A percentile compares a stretch with the other conserved stretches of the same genome.
These are phyloP conservation scores for Podila epigama DNA, from an alignment of 192 early-diverging fungal genomes.

Conservation along the genomic window DNA sequence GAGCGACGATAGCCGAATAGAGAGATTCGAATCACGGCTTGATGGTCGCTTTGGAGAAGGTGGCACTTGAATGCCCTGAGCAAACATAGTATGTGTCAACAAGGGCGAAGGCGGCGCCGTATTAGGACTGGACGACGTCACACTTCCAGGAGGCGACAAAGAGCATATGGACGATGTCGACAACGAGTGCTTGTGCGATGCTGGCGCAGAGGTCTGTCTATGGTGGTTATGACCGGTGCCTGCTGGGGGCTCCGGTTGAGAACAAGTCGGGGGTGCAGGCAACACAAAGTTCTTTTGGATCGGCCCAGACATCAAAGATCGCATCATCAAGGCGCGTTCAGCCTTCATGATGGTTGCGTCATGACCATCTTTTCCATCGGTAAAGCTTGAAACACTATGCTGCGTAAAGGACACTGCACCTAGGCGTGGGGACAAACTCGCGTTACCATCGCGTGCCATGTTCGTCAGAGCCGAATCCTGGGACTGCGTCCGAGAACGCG, in stretches of 20 bases:
- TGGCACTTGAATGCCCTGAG: neutral
- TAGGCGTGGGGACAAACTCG: conserved; percentile 19
- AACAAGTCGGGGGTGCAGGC: conserved; percentile 12
- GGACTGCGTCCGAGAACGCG: conserved; percentile 22
- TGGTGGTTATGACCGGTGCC: conserved; percentile 2
- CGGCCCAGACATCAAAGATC: neutral
- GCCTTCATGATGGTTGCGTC: neutral
- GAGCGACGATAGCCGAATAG: conserved; percentile 9
- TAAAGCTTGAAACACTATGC: too few relatives aligned
- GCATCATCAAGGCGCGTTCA: neutral
- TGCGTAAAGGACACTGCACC: neutral
- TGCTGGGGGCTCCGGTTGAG: conserved; percentile 15
- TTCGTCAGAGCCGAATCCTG: conserved; percentile 17
- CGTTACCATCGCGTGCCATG: neutral
- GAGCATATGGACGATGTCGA: conserved; percentile 28
- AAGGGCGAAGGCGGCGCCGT: neutral
- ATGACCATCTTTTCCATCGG: neutral
- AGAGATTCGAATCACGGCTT: conserved; percentile 11
- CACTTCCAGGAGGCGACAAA: conserved; percentile 3
- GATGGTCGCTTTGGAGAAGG: neutral
- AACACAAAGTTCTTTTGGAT: conserved; percentile 1
- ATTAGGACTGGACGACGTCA: neutral
- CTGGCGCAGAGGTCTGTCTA: neutral
- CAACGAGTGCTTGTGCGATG: conserved; percentile 20
- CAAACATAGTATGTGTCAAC: neutral